Conservation (phyloP, 768 basidiomycete genomes). For the Roridomyces roridus region DNA sequence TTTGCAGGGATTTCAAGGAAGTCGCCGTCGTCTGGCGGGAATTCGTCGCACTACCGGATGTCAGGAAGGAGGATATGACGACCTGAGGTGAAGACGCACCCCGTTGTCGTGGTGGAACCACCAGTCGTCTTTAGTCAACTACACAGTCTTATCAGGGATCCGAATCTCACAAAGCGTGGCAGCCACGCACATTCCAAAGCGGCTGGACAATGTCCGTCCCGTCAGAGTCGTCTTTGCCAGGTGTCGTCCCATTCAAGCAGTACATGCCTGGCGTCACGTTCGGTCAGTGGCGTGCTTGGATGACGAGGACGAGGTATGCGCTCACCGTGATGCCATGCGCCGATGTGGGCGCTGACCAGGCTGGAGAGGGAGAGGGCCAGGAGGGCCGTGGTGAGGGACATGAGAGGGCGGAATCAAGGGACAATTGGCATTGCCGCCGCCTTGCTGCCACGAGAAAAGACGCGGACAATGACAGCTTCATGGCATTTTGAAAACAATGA, state of each 20-base stretch:
- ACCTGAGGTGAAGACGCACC: slow-evolving; percentile 27
- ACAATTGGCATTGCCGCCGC: too few relatives aligned
- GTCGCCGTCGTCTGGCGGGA: slow-evolving; percentile 48
- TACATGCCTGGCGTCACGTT: slow-evolving; percentile 35
- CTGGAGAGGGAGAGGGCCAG: too few relatives aligned
- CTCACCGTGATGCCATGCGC: too few relatives aligned
- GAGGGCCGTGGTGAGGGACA: too few relatives aligned
- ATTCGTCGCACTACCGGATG: slow-evolving; percentile 46
- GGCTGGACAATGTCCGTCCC: slow-evolving; percentile 40
- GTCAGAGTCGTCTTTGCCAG: slow-evolving; percentile 36
- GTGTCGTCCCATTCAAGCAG: slow-evolving; percentile 41
- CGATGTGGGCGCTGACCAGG: too few relatives aligned
- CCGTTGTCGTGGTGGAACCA: slow-evolving; percentile 49
- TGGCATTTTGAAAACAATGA: too few relatives aligned
- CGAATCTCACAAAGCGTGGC: neutral
- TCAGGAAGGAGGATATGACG: neutral
- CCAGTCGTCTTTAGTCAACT: slow-evolving; percentile 44
- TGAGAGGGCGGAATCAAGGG: too few relatives aligned
- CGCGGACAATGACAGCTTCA: too few relatives aligned
- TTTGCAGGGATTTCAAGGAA: slow-evolving; percentile 53
- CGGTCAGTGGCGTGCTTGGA: too few relatives aligned
- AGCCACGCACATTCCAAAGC: slow-evolving; percentile 36
- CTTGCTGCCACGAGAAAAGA: too few relatives aligned
- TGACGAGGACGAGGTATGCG: too few relatives aligned
- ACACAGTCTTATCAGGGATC: too few relatives aligned